Evolutionary conservation across 2,329 filamentous ascomycete species (phyloP), one percentile per base, ranked within the genome.

Genomic region (Myotisia sp.): DNA sequence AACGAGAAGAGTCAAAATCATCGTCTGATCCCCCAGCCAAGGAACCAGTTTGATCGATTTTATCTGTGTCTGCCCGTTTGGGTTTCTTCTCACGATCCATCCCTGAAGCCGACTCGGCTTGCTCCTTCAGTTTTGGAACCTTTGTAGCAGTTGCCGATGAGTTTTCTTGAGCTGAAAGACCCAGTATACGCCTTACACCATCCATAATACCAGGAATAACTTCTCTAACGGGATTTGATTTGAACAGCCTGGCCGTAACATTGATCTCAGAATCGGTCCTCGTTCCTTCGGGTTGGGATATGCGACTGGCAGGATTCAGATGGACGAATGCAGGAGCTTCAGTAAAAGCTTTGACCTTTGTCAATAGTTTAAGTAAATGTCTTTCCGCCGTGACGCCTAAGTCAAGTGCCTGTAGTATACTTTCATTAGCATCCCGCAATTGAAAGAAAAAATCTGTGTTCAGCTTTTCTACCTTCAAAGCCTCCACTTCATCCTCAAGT

Each of bases 201-300:
- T 48, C 47, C 47, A 66, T 52, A 17, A 67, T 56, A 22, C 58
- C 58, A 14, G 63, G 60, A 27, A 75, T 50, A 2, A 63, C 67
- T 42, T 68, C 64, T 49, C 67, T 68, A 8, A 74, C 70, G 1
- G 68, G 69, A 35, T 63, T 67, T 9, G 71, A 70, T 39, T 73
- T 76, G 47, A 69, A 75, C 33, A 77, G 43, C 34, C 73, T 55
- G 9, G 70, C 72, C 29, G 64, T 56, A 9, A 77, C 70, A 53
- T 76, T 76, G 12, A 68, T 57, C 34, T 63, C 58, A 2, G 67
- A 64, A 0, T 56, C 42, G 37, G 65, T 64, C 31, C 54, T 40
- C 21, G 34, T 36, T 50, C 12, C 59, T 52, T 5, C 59, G 42
- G 52, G 59, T 42, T 52, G 53, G 5, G 33, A 26, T 3, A 37